A percentile compares a stretch with the other conserved stretches of the same genome.
Evolutionary conservation across 345 rosid species (phyloP).

Genomic region (Geranium brycei): DNA sequence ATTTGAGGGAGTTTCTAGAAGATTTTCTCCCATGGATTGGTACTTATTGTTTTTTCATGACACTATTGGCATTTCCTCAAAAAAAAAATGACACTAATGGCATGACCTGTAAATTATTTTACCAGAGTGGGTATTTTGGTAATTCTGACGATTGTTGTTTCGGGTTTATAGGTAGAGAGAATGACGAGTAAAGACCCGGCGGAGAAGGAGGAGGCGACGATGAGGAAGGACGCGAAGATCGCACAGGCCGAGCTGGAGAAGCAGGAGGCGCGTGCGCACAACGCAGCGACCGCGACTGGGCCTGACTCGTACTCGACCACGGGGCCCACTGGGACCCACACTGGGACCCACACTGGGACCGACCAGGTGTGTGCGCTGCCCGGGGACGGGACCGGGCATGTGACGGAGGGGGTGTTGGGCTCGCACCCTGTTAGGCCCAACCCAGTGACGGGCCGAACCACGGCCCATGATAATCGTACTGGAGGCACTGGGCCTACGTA

Average conservation of each 20-base stretch:
- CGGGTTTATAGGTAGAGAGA: slow-evolving; percentile 25
- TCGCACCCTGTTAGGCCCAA: slow-evolving; percentile 12
- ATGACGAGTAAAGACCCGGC: slow-evolving; percentile 29
- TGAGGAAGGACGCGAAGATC: slow-evolving; percentile 30
- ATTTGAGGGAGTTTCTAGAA: too few species aligned
- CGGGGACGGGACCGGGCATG: slow-evolving; percentile 12
- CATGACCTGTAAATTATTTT: too few species aligned
- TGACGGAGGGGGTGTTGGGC: slow-evolving; percentile 16
- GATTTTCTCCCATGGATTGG: too few species aligned
- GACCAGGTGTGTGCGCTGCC: too few species aligned
- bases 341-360: not conserved
- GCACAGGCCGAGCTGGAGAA: slow-evolving; percentile 33
- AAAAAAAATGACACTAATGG: too few species aligned
- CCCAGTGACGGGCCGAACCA: too few species aligned
- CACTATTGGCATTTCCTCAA: too few species aligned
- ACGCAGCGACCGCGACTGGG: slow-evolving; percentile 22
- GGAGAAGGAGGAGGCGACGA: slow-evolving; percentile 37
- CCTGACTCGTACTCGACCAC: slow-evolving; percentile 5
- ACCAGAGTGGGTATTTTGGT: too few species aligned
- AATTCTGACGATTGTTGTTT: not conserved
- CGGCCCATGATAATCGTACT: too few species aligned
- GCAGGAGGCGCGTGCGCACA: slow-evolving; percentile 29
- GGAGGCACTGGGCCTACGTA: too few species aligned
- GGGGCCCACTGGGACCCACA: not conserved
- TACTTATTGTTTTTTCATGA: too few species aligned